These are phyloP conservation scores for Chalaropsis thielavioides DNA, from an alignment of 2,329 filamentous ascomycete species.

Conservation along the genomic window DNA sequence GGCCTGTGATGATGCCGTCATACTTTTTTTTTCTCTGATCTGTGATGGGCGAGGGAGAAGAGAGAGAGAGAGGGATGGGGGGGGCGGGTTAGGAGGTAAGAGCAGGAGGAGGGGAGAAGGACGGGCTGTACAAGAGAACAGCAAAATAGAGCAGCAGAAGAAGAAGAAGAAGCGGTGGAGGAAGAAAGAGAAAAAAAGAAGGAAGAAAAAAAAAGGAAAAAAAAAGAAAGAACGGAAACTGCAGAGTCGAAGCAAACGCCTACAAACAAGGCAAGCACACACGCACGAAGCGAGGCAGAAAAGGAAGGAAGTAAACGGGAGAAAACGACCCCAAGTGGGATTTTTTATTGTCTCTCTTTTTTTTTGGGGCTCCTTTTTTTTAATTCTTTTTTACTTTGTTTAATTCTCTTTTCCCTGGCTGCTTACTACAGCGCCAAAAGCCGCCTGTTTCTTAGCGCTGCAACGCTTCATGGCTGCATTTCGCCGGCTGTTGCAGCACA, in stretches of 20 bases:
- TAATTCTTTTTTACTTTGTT: not conserved
- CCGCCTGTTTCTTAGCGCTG: not conserved
- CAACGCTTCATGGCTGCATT: not conserved
- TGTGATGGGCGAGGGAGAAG: not conserved
- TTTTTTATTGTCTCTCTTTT: not conserved
- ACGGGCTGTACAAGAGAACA: not conserved
- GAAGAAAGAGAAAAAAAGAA: not conserved
- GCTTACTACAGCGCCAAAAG: not conserved
- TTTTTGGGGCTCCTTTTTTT: not conserved
- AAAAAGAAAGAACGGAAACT: not conserved
- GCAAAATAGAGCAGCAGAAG: not conserved
- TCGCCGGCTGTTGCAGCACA: not conserved
- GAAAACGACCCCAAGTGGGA: slow-evolving; percentile 2
- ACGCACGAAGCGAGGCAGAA: too few species aligned
- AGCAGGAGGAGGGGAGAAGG: not conserved
- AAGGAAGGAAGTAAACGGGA: slow-evolving; percentile 7
- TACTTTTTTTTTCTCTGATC: not conserved
- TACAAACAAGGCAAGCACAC: not conserved
- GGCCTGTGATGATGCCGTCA: slow-evolving; percentile 12
- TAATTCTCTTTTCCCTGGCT: not conserved
- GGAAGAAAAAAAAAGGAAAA: not conserved
- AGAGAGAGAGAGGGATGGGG: not conserved
- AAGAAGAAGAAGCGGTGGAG: not conserved
- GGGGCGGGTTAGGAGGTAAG: too few species aligned
- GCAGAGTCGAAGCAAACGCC: not conserved